Conservation (phyloP, 805 yeast genomes). For the Ogataea degrootiae region DNA sequence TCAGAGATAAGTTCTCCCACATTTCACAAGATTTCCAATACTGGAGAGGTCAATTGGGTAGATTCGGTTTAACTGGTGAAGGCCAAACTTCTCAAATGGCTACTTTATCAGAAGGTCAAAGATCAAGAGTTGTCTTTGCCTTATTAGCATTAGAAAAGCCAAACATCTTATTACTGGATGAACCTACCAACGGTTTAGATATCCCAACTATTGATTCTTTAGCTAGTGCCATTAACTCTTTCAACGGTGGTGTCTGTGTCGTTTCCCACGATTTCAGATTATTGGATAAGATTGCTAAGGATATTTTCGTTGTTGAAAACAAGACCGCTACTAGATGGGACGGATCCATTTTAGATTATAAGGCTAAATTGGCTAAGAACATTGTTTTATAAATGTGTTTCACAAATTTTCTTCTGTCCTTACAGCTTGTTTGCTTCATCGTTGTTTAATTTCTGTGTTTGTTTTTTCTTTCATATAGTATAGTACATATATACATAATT, state of each 20-base stretch:
- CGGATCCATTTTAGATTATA: slow-evolving; percentile 84
- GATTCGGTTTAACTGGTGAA: slow-evolving; percentile 98
- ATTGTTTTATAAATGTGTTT: slow-evolving; percentile 56
- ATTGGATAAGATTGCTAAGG: slow-evolving; percentile 95
- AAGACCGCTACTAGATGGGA: slow-evolving; percentile 97
- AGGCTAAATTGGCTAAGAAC: slow-evolving; percentile 88
- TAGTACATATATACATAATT: slow-evolving; percentile 1
- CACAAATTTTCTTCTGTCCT: background rate
- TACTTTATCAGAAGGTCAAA: slow-evolving; percentile 97
- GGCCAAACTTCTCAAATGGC: slow-evolving; percentile 99
- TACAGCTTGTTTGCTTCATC: background rate
- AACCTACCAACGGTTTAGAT: slow-evolving; percentile 99
- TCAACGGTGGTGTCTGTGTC: slow-evolving; percentile 97
- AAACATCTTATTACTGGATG: slow-evolving; percentile 91
- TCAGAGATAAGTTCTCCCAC: slow-evolving; percentile 85
- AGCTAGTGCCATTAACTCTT: slow-evolving; percentile 91
- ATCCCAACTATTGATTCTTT: slow-evolving; percentile 97
- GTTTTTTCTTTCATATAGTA: background rate
- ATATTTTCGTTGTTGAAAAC: slow-evolving; percentile 93
- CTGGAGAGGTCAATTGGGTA: slow-evolving; percentile 97
- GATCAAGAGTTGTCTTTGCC: slow-evolving; percentile 98
- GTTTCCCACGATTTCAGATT: slow-evolving; percentile 99
- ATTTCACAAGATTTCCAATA: slow-evolving; percentile 98
- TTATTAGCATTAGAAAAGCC: slow-evolving; percentile 92
- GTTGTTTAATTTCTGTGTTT: slow-evolving; percentile 1